Evolutionary conservation across 164 flowering plant species (phyloP).

Genomic region (Liquidambar formosana): DNA sequence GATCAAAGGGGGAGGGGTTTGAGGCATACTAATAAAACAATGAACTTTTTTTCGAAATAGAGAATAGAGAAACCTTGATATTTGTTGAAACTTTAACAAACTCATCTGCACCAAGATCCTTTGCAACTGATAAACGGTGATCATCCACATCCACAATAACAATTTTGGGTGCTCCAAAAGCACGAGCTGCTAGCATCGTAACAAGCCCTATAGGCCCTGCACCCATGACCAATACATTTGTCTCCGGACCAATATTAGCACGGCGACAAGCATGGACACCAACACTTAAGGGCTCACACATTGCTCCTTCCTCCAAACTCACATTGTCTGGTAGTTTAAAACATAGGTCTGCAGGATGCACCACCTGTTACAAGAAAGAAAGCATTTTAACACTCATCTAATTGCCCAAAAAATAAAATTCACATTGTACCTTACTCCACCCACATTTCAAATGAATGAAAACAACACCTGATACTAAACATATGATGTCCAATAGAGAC

Average conservation of each 20-base stretch:
- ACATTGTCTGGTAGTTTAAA: conserved; percentile 90
- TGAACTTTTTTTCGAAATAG: not conserved
- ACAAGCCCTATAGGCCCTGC: conserved; percentile 99
- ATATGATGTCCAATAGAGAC: not conserved
- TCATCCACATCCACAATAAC: conserved; percentile 85
- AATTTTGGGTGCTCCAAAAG: conserved; percentile 83
- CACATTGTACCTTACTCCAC: too few species aligned
- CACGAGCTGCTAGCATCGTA: conserved; percentile 80
- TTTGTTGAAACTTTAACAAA: conserved; percentile 71
- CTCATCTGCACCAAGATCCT: conserved; percentile 76
- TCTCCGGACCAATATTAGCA: conserved; percentile 77
- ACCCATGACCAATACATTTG: conserved; percentile 80
- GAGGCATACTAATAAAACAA: not conserved
- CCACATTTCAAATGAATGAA: too few species aligned
- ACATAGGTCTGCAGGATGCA: conserved; percentile 89
- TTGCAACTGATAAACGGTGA: conserved; percentile 76
- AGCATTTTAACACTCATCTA: not conserved
- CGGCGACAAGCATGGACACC: conserved; percentile 95
- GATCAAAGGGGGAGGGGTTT: not conserved
- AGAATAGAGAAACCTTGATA: conserved; percentile 47
- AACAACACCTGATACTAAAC: not conserved
- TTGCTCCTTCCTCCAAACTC: conserved; percentile 98
- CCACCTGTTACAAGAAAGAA: conserved; percentile 48
- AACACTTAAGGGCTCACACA: conserved; percentile 98
- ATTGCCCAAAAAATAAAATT: not conserved